These are phyloP conservation scores for Oxyria digyna DNA, from an alignment of 148 eudicot species.

Conservation along the genomic window DNA sequence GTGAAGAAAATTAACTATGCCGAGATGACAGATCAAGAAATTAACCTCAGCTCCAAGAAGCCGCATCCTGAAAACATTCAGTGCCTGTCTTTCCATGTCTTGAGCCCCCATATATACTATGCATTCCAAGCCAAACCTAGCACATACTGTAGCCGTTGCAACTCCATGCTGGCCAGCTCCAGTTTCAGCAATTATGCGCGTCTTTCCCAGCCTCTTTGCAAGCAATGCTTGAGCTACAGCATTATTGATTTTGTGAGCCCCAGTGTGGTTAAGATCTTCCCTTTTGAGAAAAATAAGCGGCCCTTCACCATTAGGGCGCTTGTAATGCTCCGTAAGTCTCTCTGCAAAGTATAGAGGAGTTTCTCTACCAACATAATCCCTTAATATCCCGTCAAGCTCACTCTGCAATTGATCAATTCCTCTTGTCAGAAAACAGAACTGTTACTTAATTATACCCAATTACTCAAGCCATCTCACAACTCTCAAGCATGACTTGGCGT, in stretches of 20 bases:
- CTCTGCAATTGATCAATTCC: constrained; percentile 27
- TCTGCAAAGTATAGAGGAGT: constrained; percentile 93
- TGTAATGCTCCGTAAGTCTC: constrained; percentile 83
- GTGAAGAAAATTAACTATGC: not conserved
- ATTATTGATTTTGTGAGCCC: constrained; percentile 93
- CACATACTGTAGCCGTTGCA: constrained; percentile 97
- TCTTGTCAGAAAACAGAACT: not conserved
- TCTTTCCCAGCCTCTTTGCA: constrained; percentile 77
- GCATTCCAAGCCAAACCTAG: constrained; percentile 83
- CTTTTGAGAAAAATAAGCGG: constrained; percentile 82
- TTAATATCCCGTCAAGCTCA: constrained; percentile 67
- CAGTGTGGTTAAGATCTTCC: constrained; percentile 89
- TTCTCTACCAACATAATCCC: constrained; percentile 92
- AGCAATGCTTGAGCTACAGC: constrained; percentile 95
- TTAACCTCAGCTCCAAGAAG: constrained; percentile 99
- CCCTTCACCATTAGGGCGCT: constrained; percentile 72
- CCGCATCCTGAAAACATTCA: constrained; percentile 90
- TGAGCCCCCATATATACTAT: constrained; percentile 95
- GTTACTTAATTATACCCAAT: not conserved
- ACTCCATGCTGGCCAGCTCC: constrained; percentile 99
- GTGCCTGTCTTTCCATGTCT: constrained; percentile 91
- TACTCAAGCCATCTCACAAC: not conserved
- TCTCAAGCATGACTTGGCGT: not conserved
- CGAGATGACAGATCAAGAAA: constrained; percentile 3
- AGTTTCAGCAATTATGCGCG: constrained; percentile 94